phyloP scores from a whole-genome alignment of 495 filamentous ascomycete genomes.

The Penicillium canariense region DNA sequence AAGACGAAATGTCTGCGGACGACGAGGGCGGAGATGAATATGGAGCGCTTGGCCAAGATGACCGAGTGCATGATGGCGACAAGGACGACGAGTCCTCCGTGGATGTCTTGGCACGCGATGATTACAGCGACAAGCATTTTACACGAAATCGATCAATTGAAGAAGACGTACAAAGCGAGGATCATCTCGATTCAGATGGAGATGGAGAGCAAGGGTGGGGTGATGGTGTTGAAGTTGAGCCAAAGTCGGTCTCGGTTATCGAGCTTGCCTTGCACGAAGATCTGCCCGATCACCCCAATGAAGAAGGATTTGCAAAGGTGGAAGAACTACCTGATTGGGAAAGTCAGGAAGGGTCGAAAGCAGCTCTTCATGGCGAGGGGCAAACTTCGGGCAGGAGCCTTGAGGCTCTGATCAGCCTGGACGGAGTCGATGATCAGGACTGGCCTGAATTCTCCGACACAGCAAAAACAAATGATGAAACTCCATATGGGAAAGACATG shows the following conservation, averaged over 20 bases:
- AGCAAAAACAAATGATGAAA: background rate
- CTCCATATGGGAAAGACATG: background rate
- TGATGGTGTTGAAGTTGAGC: background rate
- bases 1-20: conserved; percentile 2
- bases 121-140: background rate
- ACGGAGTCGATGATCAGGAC: background rate
- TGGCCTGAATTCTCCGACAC: background rate
- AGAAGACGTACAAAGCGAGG: background rate
- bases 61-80: conserved; percentile 16
- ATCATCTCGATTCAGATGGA: background rate
- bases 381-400: background rate
- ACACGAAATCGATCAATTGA: background rate
- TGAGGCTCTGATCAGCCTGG: background rate
- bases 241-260: background rate
- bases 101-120: conserved; percentile 11
- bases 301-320: background rate
- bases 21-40: conserved; percentile 5
- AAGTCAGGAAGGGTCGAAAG: background rate
- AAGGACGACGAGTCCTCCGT: conserved; percentile 20
- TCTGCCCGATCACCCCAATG: background rate
- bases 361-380: background rate
- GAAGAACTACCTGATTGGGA: background rate
- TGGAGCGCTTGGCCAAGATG: conserved; percentile 2
- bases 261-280: background rate
- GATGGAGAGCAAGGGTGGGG: background rate